Conservation (phyloP, 192 early-diverging fungal genomes). For the Paraglomus brasilianum region DNA sequence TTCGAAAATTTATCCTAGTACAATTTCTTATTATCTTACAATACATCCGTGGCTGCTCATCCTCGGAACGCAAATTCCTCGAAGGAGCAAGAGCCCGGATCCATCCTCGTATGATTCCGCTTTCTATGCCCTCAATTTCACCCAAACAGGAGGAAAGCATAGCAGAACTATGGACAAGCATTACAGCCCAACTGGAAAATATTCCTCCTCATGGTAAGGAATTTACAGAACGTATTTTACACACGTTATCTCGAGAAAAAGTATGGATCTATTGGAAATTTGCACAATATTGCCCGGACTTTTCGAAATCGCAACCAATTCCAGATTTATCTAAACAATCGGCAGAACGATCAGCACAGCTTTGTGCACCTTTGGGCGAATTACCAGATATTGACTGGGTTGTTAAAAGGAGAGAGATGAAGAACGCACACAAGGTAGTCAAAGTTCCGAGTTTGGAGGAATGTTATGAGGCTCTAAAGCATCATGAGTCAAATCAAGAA, state of each 20-base stretch:
- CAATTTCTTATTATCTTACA: slow-evolving; percentile 87
- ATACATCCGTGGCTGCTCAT: slow-evolving; percentile 47
- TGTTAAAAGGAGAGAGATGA: no score
- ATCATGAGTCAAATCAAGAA: no score
- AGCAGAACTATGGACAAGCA: slow-evolving; percentile 4
- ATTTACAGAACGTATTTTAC: not conserved
- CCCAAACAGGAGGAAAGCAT: slow-evolving; percentile 5
- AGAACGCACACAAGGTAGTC: no score
- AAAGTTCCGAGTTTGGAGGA: no score
- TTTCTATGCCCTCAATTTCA: not conserved
- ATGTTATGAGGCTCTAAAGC: no score
- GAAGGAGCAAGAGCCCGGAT: not conserved
- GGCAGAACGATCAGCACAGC: no score
- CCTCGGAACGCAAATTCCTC: not conserved
- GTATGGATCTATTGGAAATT: slow-evolving; percentile 25
- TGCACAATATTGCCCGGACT: slow-evolving; percentile 11
- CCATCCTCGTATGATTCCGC: not conserved
- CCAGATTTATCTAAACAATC: no score
- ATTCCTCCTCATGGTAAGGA: not conserved
- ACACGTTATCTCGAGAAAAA: slow-evolving; percentile 11
- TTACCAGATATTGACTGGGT: no score
- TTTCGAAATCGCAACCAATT: no score
- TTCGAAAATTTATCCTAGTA: slow-evolving; percentile 83
- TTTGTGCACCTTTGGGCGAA: no score
- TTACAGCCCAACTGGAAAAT: not conserved